Evolutionary conservation across 2,329 filamentous ascomycete species (phyloP).

Genomic region (Gaeumannomyces tritici): DNA sequence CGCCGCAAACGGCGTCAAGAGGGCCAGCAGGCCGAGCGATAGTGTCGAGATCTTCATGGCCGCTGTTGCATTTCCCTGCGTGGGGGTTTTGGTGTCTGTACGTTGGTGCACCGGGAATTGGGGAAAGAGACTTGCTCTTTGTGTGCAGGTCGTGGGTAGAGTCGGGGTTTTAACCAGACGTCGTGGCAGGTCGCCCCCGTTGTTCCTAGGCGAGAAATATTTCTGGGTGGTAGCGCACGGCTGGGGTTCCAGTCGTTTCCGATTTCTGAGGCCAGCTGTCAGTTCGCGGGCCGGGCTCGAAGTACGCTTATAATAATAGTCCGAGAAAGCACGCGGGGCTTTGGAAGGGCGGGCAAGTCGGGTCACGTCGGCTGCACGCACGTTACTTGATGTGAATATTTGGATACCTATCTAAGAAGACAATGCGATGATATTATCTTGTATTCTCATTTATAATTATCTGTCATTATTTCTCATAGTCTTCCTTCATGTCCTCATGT

Average conservation of each 20-base stretch:
- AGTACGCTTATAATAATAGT: not conserved
- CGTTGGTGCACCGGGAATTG: not conserved
- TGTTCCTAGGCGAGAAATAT: not conserved
- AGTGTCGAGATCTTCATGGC: slow-evolving; percentile 65
- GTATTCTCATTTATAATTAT: not conserved
- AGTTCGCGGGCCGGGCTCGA: not conserved
- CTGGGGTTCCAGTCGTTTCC: not conserved
- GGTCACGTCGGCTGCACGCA: not conserved
- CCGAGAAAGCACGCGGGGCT: not conserved
- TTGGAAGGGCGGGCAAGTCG: not conserved
- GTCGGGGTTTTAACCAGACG: not conserved
- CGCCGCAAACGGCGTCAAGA: slow-evolving; percentile 55
- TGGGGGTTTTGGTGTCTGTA: not conserved
- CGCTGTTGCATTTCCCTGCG: not conserved
- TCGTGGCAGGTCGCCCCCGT: not conserved
- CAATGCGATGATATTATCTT: not conserved
- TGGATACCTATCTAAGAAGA: not conserved
- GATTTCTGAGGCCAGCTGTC: not conserved
- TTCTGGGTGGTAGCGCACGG: not conserved
- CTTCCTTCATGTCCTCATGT: too few relatives aligned
- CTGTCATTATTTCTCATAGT: not conserved
- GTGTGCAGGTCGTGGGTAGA: not conserved
- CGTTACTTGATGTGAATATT: not conserved
- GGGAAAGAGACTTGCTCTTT: not conserved
- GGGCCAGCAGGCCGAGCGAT: slow-evolving; percentile 58